A percentile compares a stretch with the other conserved stretches of the same genome.
phyloP scores from a whole-genome alignment of 257 asterid genomes.

The Handroanthus guayacan region DNA sequence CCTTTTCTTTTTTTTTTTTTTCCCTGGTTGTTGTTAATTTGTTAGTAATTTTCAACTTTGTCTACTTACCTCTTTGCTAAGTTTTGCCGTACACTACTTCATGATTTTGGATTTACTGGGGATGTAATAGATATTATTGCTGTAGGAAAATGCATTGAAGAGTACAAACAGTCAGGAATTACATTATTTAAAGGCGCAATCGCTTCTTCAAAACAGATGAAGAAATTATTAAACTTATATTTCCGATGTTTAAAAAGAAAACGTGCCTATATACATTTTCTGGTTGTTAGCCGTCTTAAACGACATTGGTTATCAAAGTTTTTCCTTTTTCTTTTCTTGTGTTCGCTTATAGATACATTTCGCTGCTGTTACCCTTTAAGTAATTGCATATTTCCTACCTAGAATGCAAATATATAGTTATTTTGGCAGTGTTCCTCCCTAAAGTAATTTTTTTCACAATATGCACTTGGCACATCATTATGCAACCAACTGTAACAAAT shows the following conservation, averaged over 20 bases:
- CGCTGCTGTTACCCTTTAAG: not conserved
- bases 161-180: conserved; percentile 9
- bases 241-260: not conserved
- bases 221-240: not conserved
- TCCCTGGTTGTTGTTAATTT: no score
- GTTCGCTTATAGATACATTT: not conserved
- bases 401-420: not conserved
- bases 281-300: conserved; percentile 7
- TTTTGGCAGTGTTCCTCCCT: conserved; percentile 3
- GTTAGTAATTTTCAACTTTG: no score
- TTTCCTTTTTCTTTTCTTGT: not conserved
- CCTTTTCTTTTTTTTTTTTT: not conserved
- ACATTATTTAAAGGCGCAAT: not conserved
- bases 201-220: not conserved
- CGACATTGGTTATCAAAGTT: not conserved
- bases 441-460: conserved; percentile 6
- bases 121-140: not conserved
- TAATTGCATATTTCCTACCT: not conserved
- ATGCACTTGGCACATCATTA: conserved; percentile 13
- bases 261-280: not conserved
- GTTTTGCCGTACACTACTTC: not conserved
- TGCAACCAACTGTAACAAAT: not conserved
- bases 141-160: not conserved
- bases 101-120: conserved; percentile 7
- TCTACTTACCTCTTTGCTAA: not conserved